Conservation (phyloP, 139 green algal genomes). For the Deuterostichococcus epilithicus region DNA sequence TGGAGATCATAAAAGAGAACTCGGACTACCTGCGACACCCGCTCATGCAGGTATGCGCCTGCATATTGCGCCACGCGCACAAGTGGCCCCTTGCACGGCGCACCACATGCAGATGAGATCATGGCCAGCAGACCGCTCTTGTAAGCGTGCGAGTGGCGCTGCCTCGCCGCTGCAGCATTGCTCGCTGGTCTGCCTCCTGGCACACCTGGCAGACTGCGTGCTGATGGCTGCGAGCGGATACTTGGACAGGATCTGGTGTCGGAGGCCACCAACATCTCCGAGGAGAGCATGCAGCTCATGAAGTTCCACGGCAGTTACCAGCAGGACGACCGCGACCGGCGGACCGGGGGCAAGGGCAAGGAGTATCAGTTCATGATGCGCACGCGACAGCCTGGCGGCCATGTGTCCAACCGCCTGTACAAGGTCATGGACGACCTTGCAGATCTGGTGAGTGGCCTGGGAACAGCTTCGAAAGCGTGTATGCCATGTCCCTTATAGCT, state of each 20-base stretch:
- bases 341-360: slow-evolving; percentile 88
- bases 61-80: too few relatives aligned
- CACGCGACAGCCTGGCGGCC: slow-evolving; percentile 85
- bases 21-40: slow-evolving; percentile 94
- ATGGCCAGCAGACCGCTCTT: too few relatives aligned
- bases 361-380: slow-evolving; percentile 99
- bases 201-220: too few relatives aligned
- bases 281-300: slow-evolving; percentile 94
- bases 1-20: slow-evolving; percentile 98
- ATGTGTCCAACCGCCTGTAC: slow-evolving; percentile 95
- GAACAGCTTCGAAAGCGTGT: neutral
- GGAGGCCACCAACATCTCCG: slow-evolving; percentile 77
- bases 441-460: slow-evolving; percentile 65
- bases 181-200: too few relatives aligned
- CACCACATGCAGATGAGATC: too few relatives aligned
- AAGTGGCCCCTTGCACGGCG: too few relatives aligned
- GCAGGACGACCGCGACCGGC: slow-evolving; percentile 96
- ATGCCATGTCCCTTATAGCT: too few relatives aligned
- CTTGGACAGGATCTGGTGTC: slow-evolving; percentile 64
- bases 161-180: too few relatives aligned
- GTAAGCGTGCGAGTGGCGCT: too few relatives aligned
- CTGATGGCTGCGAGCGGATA: neutral
- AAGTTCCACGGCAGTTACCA: slow-evolving; percentile 99
- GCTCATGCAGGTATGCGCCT: slow-evolving; percentile 81
- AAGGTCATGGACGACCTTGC: slow-evolving; percentile 97